Conservation (phyloP, 768 basidiomycete genomes). For the Epithele typhae region DNA sequence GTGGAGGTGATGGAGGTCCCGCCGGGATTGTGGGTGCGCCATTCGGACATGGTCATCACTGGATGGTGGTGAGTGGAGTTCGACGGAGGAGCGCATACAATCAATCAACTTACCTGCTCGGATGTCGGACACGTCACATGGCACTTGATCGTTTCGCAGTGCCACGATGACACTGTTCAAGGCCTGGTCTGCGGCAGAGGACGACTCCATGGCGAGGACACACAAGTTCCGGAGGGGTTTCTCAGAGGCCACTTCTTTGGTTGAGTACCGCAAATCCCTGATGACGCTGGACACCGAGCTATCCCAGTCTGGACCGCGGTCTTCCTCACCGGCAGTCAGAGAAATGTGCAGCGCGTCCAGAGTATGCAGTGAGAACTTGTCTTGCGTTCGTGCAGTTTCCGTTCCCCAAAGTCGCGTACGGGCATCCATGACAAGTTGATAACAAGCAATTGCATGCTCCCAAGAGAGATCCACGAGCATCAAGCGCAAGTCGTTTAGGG, state of each 20-base stretch:
- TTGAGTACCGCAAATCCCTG: neutral
- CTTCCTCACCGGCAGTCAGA: conserved; percentile 1
- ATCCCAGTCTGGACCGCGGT: neutral
- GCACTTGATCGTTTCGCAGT: neutral
- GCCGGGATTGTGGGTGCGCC: conserved; percentile 6
- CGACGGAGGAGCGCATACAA: neutral
- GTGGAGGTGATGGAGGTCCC: conserved; percentile 6
- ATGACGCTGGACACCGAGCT: neutral
- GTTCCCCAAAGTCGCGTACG: conserved; percentile 7
- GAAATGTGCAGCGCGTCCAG: conserved; percentile 4
- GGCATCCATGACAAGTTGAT: conserved; percentile 1
- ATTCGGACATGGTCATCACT: conserved; percentile 10
- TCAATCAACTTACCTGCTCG: conserved; percentile 5
- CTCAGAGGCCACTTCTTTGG: neutral
- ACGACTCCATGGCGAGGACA: neutral
- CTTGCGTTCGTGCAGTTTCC: neutral
- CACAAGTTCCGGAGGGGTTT: neutral
- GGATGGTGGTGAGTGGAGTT: neutral
- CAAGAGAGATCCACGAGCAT: conserved; percentile 5
- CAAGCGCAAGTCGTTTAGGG: neutral
- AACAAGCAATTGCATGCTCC: conserved; percentile 4
- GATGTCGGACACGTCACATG: neutral
- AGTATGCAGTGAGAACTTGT: conserved; percentile 4
- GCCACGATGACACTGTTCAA: conserved; percentile 6
- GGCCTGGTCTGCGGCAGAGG: conserved; percentile 1